Evolutionary conservation across 805 yeast species (phyloP), one percentile per base, ranked within the genome.

Genomic region (Candida xyloterini): DNA sequence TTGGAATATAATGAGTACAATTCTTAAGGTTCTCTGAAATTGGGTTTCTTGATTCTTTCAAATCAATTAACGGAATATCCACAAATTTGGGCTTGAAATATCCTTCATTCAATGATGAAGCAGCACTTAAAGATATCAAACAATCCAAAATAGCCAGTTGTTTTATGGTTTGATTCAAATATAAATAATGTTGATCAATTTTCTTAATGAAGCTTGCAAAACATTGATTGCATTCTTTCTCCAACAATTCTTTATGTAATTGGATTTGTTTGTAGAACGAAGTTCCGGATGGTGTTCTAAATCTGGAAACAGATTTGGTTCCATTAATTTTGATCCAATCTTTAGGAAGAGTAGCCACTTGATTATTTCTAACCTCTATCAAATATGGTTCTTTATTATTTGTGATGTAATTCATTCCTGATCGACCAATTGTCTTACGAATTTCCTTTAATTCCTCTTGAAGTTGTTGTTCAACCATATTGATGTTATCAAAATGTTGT

Each of bases 311-410:
- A 1, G 78, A 59, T 45, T 78, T 68, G 33, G 95, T 74, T 7
- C 83, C 83, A 51, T 76, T 83, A 20, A 85, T 74, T 50, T 86
- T 83, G 10, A 82, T 63, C 96, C 96, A 91, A 36, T 76, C 78
- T 2, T 65, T 51, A 0, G 98, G 98, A 2, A 90, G 60, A 1
- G 64, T 60, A 30, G 74, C 75, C 2, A 73, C 67, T 30, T 75
- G 75, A 10, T 73, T 62, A 46, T 80, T 79, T 30, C 87, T 66
- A 0, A 91, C 80, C 52, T 90, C 96, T 15, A 93, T 71, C 33
- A 90, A 64, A 53, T 81, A 84, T 2, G 87, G 82, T 15, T 82
- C 84, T 37, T 78, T 81, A 35, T 74, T 70, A 39, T 75, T 78
- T 10, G 79, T 71, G 20, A 69, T 66, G 51, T 68, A 88, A 15